phyloP scores from a whole-genome alignment of 2,329 filamentous ascomycete species.

The Anisogramma anomala region DNA sequence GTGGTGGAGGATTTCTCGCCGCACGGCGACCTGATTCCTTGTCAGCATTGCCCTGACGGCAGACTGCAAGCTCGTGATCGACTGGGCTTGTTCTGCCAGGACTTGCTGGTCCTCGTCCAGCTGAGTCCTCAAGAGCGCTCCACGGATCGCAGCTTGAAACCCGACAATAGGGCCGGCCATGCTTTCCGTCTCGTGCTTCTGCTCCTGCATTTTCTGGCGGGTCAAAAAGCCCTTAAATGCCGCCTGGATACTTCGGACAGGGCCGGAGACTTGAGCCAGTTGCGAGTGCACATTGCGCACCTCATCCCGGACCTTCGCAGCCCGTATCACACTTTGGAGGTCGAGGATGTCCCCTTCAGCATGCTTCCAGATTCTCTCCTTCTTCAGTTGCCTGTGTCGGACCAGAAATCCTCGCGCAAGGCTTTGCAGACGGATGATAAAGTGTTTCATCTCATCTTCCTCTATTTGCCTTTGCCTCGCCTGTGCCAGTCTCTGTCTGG shows the following conservation, averaged over 20 bases:
- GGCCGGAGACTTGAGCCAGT: constrained; percentile 49
- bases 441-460: constrained; percentile 65
- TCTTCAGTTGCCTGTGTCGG: constrained; percentile 49
- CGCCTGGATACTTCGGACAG: constrained; percentile 55
- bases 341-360: constrained; percentile 62
- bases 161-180: constrained; percentile 40
- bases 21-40: constrained; percentile 39
- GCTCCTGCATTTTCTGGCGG: constrained; percentile 44
- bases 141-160: constrained; percentile 54
- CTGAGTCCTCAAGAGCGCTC: constrained; percentile 49
- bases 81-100: constrained; percentile 38
- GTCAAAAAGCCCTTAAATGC: constrained; percentile 55
- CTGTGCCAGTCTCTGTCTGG: constrained; percentile 18
- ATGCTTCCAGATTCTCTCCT: constrained; percentile 57
- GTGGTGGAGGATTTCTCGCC: constrained; percentile 39
- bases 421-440: constrained; percentile 72
- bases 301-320: constrained; percentile 50
- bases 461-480: constrained; percentile 22
- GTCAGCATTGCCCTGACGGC: constrained; percentile 51
- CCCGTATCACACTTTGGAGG: constrained; percentile 72
- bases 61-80: constrained; percentile 51
- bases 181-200: constrained; percentile 43
- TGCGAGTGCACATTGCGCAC: constrained; percentile 45
- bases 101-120: constrained; percentile 41
- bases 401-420: constrained; percentile 63